Evolutionary conservation across 78 protist genomes (phyloP), one percentile per base, ranked within the genome.

Genomic region (Dictyostelium capitatum): DNA sequence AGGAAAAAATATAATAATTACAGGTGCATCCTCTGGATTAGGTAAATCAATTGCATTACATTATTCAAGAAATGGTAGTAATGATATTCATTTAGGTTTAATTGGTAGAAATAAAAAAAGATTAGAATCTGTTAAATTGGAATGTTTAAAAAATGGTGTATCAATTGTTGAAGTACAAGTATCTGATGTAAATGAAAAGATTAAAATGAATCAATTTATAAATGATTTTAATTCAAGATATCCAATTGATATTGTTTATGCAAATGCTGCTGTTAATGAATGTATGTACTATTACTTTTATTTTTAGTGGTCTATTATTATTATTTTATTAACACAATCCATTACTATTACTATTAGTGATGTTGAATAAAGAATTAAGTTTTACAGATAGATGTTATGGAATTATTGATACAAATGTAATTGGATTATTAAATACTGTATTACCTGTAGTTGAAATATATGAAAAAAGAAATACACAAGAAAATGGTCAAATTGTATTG

Each of bases 381-480:
- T 83, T 51, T 46, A 70, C 64, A 23, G 91, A 83, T 1, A 70
- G 50, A 43, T 2, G 47, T 6, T 32, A 73, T 83, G 12, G 56
- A 9, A 19, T 73, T 41, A 48, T 57, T 1, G 74, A 83, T 25
- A 46, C 25, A 53, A 83, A 83, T 57, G 91, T 83, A 17, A 46
- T 56, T 54, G 91, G 91, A 53, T 69, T 83, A 28, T 37, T 83
- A 28, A 83, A 83, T 73, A 73, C 91, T 15, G 59, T 83, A 7
- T 59, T 73, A 59, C 91, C 91, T 56, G 11, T 83, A 51, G 12
- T 83, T 12, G 73, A 47, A 57, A 9, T 14, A 1, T 57, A 73
- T 46, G 25, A 80, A n/a, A 41, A 47, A 6, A 23, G 82, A 32
- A 70, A 43, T 3, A n/a, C 32, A 57, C 32, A 20, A 20, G 11